Evolutionary conservation across 371 early-diverging fungal species (phyloP).

Genomic region (Mortierella sp.): DNA sequence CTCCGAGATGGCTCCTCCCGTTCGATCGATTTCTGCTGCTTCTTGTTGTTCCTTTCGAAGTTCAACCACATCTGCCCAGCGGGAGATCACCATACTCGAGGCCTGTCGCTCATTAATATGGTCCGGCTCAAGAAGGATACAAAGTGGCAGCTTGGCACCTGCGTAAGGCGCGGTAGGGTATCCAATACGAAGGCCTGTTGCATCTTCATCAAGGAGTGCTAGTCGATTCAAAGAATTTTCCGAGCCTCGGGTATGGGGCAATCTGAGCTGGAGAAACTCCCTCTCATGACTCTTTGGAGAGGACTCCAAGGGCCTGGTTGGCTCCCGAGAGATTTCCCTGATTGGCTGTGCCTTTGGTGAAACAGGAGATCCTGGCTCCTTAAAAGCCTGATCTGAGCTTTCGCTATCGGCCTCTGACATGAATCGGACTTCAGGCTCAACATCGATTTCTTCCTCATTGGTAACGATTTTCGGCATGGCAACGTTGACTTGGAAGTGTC

Average conservation of each 20-base stretch:
- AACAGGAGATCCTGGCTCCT: constrained; percentile 4
- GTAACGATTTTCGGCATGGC: constrained; percentile 23
- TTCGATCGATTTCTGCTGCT: constrained; percentile 13
- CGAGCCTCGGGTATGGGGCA: no score
- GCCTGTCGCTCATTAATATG: constrained; percentile 17
- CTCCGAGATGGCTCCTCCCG: no score
- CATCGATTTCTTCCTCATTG: constrained; percentile 50
- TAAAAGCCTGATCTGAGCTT: constrained; percentile 13
- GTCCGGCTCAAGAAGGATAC: constrained; percentile 25
- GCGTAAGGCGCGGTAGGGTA: constrained; percentile 40
- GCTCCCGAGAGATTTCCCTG: no score
- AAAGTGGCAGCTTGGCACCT: constrained; percentile 43
- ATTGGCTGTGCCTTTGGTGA: no score
- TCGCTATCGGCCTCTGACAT: constrained; percentile 32
- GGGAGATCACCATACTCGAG: constrained; percentile 34
- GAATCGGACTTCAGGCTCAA: constrained; percentile 42
- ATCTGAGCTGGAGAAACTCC: no score
- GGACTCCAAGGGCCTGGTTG: no score
- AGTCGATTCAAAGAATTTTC: constrained; percentile 1
- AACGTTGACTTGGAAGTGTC: constrained; percentile 24
- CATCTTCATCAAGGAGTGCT: constrained; percentile 5
- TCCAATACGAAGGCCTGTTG: constrained; percentile 14
- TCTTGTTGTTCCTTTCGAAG: constrained; percentile 10
- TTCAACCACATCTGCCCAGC: constrained; percentile 29
- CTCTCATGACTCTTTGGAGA: no score